phyloP scores from a whole-genome alignment of 176 grass and related monocot species.

The Poa pratensis region DNA sequence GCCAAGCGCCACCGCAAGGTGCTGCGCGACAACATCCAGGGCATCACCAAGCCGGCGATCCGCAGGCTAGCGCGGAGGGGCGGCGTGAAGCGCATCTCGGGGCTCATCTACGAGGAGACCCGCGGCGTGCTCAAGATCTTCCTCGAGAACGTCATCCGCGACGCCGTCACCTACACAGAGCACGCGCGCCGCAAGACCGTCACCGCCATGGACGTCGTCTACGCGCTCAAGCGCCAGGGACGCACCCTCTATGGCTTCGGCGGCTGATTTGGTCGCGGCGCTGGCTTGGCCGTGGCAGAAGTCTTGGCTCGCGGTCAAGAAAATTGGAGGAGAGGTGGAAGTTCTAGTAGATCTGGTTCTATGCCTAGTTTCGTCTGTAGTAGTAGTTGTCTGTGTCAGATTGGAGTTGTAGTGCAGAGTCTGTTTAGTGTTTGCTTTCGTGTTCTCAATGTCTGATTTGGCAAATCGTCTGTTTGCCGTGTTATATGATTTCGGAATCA shows the following conservation, averaged over 20 bases:
- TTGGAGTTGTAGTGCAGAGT: background rate
- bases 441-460: background rate
- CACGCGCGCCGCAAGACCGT: conserved; percentile 93
- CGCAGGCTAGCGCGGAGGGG: conserved; percentile 68
- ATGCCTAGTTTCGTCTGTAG: background rate
- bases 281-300: conserved; percentile 9
- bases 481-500: background rate
- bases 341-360: background rate
- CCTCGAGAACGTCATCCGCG: conserved; percentile 96
- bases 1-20: conserved; percentile 76
- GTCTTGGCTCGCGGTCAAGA: conserved; percentile 52
- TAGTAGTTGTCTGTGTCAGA: background rate
- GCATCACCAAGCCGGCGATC: conserved; percentile 84
- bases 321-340: background rate
- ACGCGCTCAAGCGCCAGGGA: conserved; percentile 93
- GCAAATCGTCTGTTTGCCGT: background rate
- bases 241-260: conserved; percentile 92
- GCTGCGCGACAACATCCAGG: conserved; percentile 79
- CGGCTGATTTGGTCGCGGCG: conserved; percentile 30
- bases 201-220: conserved; percentile 96
- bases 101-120: conserved; percentile 96
- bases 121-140: conserved; percentile 99
- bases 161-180: conserved; percentile 95
- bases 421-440: background rate
- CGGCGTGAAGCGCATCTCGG: conserved; percentile 92